A percentile compares a stretch with the other conserved stretches of the same genome.
Conservation (phyloP, 768 basidiomycete genomes). For the Suillus sp. region DNA sequence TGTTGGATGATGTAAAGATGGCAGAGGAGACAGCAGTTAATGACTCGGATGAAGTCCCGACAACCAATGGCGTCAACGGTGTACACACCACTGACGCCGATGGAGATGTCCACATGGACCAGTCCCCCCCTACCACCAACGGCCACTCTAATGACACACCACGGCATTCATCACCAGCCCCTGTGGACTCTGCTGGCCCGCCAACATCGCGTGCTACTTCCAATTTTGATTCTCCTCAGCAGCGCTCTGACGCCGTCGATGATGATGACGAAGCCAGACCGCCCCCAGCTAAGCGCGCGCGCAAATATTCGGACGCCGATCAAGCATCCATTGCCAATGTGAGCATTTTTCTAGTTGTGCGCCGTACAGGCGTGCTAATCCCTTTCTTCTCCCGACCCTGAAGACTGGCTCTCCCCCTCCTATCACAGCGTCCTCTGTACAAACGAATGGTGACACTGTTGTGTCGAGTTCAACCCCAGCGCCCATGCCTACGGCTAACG, state of each 20-base stretch:
- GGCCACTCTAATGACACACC: constrained; percentile 31
- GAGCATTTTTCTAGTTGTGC: constrained; percentile 50
- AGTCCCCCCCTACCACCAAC: constrained; percentile 19
- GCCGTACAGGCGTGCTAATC: constrained; percentile 59
- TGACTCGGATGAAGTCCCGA: constrained; percentile 15
- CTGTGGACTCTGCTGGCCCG: constrained; percentile 37
- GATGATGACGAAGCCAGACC: constrained; percentile 62
- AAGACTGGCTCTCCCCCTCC: constrained; percentile 82
- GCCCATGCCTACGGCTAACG: constrained; percentile 5
- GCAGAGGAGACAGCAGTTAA: constrained; percentile 40
- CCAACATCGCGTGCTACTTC: constrained; percentile 38
- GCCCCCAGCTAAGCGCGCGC: constrained; percentile 81
- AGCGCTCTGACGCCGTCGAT: constrained; percentile 18
- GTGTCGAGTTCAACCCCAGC: constrained; percentile 20
- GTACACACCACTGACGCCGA: constrained; percentile 25
- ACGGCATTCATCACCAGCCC: constrained; percentile 43
- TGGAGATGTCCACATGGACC: constrained; percentile 36
- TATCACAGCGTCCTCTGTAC: constrained; percentile 45
- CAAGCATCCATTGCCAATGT: constrained; percentile 74
- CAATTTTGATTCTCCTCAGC: constrained; percentile 33
- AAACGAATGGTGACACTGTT: constrained; percentile 30
- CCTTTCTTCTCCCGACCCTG: constrained; percentile 25
- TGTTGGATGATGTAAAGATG: constrained; percentile 60
- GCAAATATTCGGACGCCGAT: constrained; percentile 77
- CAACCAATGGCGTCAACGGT: constrained; percentile 31